Conservation (phyloP, 148 eudicot genomes). For the Drosera capensis region DNA sequence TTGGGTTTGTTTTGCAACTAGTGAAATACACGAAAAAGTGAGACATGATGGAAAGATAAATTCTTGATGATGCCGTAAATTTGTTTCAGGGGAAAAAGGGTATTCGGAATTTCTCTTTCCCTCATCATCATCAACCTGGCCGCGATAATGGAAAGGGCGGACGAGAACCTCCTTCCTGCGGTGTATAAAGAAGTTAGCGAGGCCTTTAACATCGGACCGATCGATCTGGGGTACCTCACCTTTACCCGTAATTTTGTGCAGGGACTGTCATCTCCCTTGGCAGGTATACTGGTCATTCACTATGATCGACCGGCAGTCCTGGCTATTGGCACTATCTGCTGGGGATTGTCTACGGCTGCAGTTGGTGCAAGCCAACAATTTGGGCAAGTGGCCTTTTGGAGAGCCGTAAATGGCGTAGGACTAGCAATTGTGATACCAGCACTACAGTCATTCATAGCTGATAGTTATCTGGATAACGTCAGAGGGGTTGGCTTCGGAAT, state of each 20-base stretch:
- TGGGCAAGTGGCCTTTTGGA: constrained; percentile 72
- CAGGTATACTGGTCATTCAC: constrained; percentile 68
- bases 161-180: constrained; percentile 85
- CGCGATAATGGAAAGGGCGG: constrained; percentile 87
- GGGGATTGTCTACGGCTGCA: constrained; percentile 96
- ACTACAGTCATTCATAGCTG: constrained; percentile 90
- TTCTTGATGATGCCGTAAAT: no score
- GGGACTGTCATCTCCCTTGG: constrained; percentile 78
- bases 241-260: constrained; percentile 59
- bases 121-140: constrained; percentile 82
- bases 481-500: constrained; percentile 87
- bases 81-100: constrained; percentile 35
- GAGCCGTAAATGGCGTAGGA: constrained; percentile 86
- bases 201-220: constrained; percentile 70
- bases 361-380: constrained; percentile 67
- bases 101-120: constrained; percentile 70
- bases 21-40: neutral
- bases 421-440: constrained; percentile 96
- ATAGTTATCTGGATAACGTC: constrained; percentile 57
- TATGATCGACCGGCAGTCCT: constrained; percentile 88
- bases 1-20: neutral
- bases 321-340: constrained; percentile 71
- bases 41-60: no score
- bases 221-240: constrained; percentile 87
- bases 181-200: constrained; percentile 96